Percentiles rank a stretch among this genome's conserved stretches.
These are phyloP conservation scores for Thraustochytrium sp. DNA, from an alignment of 352 stramenopile genomes.

Conservation along the genomic window DNA sequence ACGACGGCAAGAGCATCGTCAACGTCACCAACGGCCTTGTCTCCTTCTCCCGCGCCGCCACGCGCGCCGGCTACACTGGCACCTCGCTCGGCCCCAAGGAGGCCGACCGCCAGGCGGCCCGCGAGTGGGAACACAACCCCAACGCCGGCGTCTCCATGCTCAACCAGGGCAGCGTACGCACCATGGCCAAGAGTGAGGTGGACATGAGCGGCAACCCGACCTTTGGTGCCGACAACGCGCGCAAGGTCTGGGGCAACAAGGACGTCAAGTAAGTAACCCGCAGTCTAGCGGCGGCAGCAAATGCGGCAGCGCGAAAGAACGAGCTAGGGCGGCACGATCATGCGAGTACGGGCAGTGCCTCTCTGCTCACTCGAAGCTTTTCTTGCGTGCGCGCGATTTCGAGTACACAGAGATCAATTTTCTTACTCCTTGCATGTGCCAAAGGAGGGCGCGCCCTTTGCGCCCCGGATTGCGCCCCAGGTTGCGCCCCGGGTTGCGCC, in stretches of 20 bases:
- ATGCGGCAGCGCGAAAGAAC: not conserved
- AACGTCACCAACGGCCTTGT: slow-evolving; percentile 42
- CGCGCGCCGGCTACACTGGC: slow-evolving; percentile 30
- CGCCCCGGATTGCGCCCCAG: too few species aligned
- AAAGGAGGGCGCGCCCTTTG: too few species aligned
- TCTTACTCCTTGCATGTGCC: too few species aligned
- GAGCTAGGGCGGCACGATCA: too few species aligned
- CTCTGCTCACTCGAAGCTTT: too few species aligned
- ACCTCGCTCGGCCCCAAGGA: slow-evolving; percentile 21
- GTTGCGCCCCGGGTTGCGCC: too few species aligned
- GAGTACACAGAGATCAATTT: too few species aligned
- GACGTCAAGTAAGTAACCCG: not conserved
- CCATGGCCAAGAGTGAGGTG: slow-evolving; percentile 47
- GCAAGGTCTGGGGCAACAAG: not conserved
- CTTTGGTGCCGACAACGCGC: slow-evolving; percentile 29
- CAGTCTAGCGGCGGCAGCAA: not conserved
- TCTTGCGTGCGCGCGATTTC: too few species aligned
- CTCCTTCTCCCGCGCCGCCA: slow-evolving; percentile 27
- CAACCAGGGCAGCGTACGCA: slow-evolving; percentile 46
- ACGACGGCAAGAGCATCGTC: slow-evolving; percentile 73
- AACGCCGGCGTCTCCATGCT: slow-evolving; percentile 44
- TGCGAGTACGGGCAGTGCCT: too few species aligned
- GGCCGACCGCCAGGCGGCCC: not conserved
- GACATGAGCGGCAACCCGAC: slow-evolving; percentile 43
- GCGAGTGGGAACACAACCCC: slow-evolving; percentile 28